Percentiles rank a stretch among this genome's conserved stretches.
Conservation (phyloP, 306 rosid genomes). For the Prunus mira region DNA sequence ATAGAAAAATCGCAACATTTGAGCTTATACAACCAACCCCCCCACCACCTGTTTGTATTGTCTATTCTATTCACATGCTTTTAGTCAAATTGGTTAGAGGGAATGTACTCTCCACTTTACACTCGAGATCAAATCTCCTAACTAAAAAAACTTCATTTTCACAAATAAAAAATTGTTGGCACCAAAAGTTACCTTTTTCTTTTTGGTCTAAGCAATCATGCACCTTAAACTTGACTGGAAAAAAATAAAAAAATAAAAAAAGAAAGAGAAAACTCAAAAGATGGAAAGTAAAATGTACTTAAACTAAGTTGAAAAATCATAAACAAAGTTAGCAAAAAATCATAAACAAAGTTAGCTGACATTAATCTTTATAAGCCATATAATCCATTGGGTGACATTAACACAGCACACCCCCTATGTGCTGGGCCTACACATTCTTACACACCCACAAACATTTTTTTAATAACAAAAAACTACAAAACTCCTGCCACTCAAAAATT, state of each 20-base stretch:
- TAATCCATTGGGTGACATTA: background rate
- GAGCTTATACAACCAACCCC: background rate
- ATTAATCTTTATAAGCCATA: background rate
- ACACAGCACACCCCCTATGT: background rate
- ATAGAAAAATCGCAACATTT: no score
- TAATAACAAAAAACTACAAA: constrained; percentile 3
- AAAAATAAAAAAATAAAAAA: background rate
- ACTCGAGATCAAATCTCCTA: fast-evolving
- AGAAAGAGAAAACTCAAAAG: background rate
- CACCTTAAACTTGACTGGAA: no score
- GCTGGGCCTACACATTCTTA: background rate
- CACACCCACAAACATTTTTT: background rate
- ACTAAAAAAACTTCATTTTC: fast-evolving
- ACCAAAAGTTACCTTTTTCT: background rate
- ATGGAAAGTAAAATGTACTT: background rate
- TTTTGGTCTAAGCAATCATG: no score
- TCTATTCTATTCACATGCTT: background rate
- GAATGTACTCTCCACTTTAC: no score
- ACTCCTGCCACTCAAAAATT: background rate
- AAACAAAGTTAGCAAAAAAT: background rate
- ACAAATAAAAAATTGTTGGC: background rate
- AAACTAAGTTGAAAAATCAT: background rate
- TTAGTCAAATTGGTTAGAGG: fast-evolving
- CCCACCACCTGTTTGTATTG: background rate
- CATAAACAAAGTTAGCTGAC: constrained; percentile 2